Base-by-base conservation (phyloP, 129 eudicot genomes). In the Apium graveolens region DNA sequence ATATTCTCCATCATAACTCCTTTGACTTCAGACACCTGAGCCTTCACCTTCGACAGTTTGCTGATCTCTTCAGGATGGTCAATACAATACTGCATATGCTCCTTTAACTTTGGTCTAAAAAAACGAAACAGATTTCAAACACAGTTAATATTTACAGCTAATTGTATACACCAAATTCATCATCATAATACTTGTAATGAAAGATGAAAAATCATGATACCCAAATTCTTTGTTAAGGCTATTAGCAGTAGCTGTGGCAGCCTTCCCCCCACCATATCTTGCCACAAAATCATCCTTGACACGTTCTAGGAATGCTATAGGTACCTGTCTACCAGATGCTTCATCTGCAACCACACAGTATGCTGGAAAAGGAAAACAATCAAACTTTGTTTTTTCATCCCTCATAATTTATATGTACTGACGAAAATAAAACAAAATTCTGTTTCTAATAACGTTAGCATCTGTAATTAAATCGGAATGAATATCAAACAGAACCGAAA, bases 1-100 rank as follows among this genome's bases (percentile, higher is more conserved):
- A 90, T 90, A 76, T 90, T 90, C 80, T 90, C 96, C 96, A 90
- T 90, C 96, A 90, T 88, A 76, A 90, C 96, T 79, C 96, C 96
- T 83, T 90, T 90, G 69, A 90, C 96, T 85, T 90, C 96, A 41
- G 96, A 88, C 80, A 90, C 96, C 76, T 88, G 96, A 49, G 92
- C 92, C 75, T 90, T 90, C 80, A 90, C 96, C 86, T 88, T 90
- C 32, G 92, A 81, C 35, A 90, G 83, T 81, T 90, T 90, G 92
- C 96, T 90, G 48, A 90, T 90, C 84, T 90, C 96, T 68, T 90
- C 96, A 21, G 96, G 92, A 84, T 90, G 90, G 75, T 90, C 92
- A 80, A 86, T 73, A 70, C 90, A 90, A 74, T 90, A 90, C 81
- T 83, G 86, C 96, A 90, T 90, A 82, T 88, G 96, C 75, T 88